Evolutionary conservation across 2,329 filamentous ascomycete species (phyloP).

Genomic region (Dactylonectria macrodidyma): DNA sequence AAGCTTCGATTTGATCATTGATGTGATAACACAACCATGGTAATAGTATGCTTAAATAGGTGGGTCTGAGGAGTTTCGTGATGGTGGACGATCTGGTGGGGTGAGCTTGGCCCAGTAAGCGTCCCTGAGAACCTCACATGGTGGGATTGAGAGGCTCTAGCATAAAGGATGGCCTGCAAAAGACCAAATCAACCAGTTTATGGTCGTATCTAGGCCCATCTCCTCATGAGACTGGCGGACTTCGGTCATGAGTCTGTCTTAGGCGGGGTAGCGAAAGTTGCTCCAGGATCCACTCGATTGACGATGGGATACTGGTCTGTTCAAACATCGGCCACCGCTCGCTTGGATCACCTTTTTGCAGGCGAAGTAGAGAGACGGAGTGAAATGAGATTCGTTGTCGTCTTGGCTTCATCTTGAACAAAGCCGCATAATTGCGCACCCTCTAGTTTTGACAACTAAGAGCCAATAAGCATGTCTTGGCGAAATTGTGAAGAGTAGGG

Average conservation of each 20-base stretch:
- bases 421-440: no score
- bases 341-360: neutral
- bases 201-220: neutral
- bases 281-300: neutral
- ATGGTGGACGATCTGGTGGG: slow-evolving; percentile 1
- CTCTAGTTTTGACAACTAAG: no score
- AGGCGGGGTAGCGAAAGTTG: neutral
- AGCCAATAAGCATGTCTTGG: no score
- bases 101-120: slow-evolving; percentile 2
- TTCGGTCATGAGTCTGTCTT: neutral
- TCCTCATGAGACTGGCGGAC: neutral
- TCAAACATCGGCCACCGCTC: neutral
- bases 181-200: neutral
- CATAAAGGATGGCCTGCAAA: neutral
- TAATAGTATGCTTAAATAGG: slow-evolving; percentile 21
- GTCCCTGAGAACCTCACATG: slow-evolving; percentile 1
- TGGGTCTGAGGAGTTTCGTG: neutral
- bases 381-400: neutral
- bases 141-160: neutral
- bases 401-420: no score
- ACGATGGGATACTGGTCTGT: neutral
- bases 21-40: slow-evolving; percentile 2
- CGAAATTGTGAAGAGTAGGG: no score
- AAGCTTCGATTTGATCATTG: neutral
- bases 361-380: neutral